Evolutionary conservation across 192 early-diverging fungal species (phyloP), one percentile per base, ranked within the genome.

Genomic region (Backusella westeae): DNA sequence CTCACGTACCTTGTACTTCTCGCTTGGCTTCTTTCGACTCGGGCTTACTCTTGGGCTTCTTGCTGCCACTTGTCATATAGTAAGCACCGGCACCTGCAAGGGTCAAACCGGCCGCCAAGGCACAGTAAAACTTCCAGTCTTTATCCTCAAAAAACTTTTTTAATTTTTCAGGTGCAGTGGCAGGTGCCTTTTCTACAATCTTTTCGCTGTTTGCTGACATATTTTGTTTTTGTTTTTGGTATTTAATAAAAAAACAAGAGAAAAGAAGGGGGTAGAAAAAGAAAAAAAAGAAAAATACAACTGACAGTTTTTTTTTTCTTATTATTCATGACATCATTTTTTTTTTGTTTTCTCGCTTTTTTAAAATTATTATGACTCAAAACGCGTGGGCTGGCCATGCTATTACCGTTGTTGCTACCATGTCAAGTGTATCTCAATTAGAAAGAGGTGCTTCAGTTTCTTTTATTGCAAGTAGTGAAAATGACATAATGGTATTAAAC

Each of bases 81-180:
- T 92, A 93, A 39, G 91, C 75, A 56, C 90, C 88, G 32, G 91
- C 81, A 39, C 91, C 89, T 2, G 89, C 90, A 3, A 85, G 79
- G 29, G 89, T 80, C 23, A 86, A 72, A 23, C 89, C 89, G 42
- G 89, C 85, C 38, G 86, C 83, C 15, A 89, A 82, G 14, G 90
- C 90, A 21, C 88, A 83, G 52, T 89, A 93, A 69, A 94, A 91
- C 74, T 88, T 92, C 90, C 90, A 92, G 79, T 87, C 87, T 73
- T 84, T 86, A 72, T 85, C 84, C 73, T 82, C 80, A 74, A 89
- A 72, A 78, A 83, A 86, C 78, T 85, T 84, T 49, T 87, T 87
- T 26, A 89, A 70, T 32, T 67, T 74, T 14, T 63, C 56, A 63
- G 56, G 56, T 63, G 56, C 56, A 29, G 56, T 63, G 56, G 12